Evolutionary conservation across 805 yeast genomes (phyloP), one percentile per base, ranked within the genome.

Genomic region (Saccharomycopsis lassenensis): DNA sequence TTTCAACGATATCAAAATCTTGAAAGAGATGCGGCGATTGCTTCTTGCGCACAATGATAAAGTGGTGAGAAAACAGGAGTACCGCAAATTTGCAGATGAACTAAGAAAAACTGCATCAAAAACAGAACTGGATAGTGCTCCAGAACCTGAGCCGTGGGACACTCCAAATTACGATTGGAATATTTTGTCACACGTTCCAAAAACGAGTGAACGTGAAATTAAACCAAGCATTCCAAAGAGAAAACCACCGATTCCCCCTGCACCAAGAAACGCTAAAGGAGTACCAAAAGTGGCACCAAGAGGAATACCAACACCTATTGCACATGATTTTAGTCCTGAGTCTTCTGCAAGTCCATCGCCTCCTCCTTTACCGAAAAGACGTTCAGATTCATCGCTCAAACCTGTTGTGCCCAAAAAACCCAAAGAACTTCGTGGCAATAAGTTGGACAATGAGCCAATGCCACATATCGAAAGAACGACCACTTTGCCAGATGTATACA

Each of bases 1-100:
- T 32, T 44, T 59, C 23, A 71, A 67, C 34, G 52, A 47, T 5
- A 48, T 54, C 15, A 34, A 24, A 19, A 35, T 40, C 10, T 31
- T 34, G 17, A 21, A 34, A 20, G 42, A 43, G 31, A 31, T 43
- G 15, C 33, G 19, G 24, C 24, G 35, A 17, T 11, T 41, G 12
- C 14, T 41, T 2, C 12, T 24, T 8, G 26, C 37, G 19, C 23
- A 33, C 14, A 33, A 38, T 18, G 37, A 34, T 18, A 30, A 16
- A 21, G 22, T 34, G 2, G 16, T 34, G 15, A 26, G 34, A 7
- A 34, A 26, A 24, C 26, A 34, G 21, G 39, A 34, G 4, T 33
- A 37, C 24, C 14, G 10, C n/a, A 29, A 22, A 16, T 34, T 34
- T 23, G 29, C 39, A 4, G 17, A 19, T 8, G 27, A 17, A 10